phyloP scores from a whole-genome alignment of 2,329 filamentous ascomycete genomes.

The Penicillium hesseltinei region DNA sequence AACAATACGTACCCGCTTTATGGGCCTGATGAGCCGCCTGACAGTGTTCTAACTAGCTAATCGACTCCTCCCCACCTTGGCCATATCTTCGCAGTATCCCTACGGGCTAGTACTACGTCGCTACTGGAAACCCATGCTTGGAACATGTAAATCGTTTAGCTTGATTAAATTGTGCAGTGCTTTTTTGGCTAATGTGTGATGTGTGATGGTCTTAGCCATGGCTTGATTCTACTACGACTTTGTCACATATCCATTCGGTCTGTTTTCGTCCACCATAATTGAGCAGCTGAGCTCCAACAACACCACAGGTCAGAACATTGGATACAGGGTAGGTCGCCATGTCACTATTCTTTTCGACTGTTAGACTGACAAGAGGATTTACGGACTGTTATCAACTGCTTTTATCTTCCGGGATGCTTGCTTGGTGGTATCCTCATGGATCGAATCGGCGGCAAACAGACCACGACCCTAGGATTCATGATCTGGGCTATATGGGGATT shows the following conservation, averaged over 20 bases:
- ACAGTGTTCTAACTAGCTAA: slow-evolving; percentile 36
- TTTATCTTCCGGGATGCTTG: slow-evolving; percentile 51
- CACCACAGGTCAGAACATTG: slow-evolving; percentile 38
- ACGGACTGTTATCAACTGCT: slow-evolving; percentile 51
- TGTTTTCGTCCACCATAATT: slow-evolving; percentile 56
- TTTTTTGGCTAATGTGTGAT: background rate
- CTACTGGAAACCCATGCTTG: slow-evolving; percentile 52
- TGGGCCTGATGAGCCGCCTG: slow-evolving; percentile 35
- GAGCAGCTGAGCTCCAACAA: slow-evolving; percentile 42
- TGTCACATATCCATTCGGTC: slow-evolving; percentile 55
- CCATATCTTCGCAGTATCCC: slow-evolving; percentile 42
- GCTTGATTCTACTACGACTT: slow-evolving; percentile 58
- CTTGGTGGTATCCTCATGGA: slow-evolving; percentile 51
- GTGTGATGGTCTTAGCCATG: slow-evolving; percentile 23
- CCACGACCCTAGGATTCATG: slow-evolving; percentile 51
- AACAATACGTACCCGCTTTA: slow-evolving; percentile 19
- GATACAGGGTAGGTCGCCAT: slow-evolving; percentile 21
- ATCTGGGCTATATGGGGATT: slow-evolving; percentile 50
- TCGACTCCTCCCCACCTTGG: slow-evolving; percentile 34
- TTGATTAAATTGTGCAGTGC: too few species aligned
- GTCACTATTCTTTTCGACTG: background rate
- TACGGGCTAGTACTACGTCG: slow-evolving; percentile 50
- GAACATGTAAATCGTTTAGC: slow-evolving; percentile 33
- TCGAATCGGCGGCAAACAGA: slow-evolving; percentile 50
- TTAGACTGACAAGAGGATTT: slow-evolving; percentile 17